A percentile compares a stretch with the other conserved stretches of the same genome.
Evolutionary conservation across 1,139 yeast genomes (phyloP).

Genomic region (Sugiyamaella pinicola): DNA sequence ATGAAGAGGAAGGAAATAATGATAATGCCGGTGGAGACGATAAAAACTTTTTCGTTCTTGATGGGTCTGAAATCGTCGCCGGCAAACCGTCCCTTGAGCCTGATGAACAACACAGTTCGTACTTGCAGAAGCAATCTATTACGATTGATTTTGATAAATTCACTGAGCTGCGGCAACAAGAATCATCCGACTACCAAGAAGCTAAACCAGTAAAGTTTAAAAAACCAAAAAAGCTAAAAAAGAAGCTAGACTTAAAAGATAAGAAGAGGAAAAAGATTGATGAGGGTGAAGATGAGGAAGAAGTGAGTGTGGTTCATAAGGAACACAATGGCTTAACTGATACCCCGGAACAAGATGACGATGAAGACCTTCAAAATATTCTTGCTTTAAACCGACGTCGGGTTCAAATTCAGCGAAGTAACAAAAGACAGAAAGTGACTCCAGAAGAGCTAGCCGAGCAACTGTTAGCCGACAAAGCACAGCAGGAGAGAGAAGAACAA

Average conservation of each 20-base stretch:
- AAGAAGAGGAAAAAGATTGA: constrained; percentile 31
- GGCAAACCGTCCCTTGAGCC: neutral
- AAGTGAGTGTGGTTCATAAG: constrained; percentile 28
- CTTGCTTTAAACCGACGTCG: constrained; percentile 48
- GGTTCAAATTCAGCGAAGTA: constrained; percentile 40
- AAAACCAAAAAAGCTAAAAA: constrained; percentile 46
- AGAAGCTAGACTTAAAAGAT: constrained; percentile 28
- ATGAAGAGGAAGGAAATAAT: constrained; percentile 37
- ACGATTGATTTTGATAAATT: constrained; percentile 31
- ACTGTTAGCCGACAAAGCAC: constrained; percentile 24
- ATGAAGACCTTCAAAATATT: constrained; percentile 52
- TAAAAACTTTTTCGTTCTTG: constrained; percentile 35
- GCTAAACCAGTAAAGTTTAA: constrained; percentile 52
- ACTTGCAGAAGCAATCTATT: constrained; percentile 1
- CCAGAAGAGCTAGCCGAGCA: constrained; percentile 35
- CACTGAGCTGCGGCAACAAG: constrained; percentile 9
- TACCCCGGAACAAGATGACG: constrained; percentile 34
- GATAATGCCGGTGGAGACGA: constrained; percentile 34
- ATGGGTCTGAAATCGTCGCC: constrained; percentile 27
- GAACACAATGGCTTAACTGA: constrained; percentile 20
- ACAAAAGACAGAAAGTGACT: constrained; percentile 28
- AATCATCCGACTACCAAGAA: constrained; percentile 36
- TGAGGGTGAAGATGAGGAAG: constrained; percentile 34
- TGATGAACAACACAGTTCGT: constrained; percentile 3
- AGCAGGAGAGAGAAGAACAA: constrained; percentile 20